Conservation (phyloP, 1,284 basidiomycete genomes). For the Irpex rosettiformis region DNA sequence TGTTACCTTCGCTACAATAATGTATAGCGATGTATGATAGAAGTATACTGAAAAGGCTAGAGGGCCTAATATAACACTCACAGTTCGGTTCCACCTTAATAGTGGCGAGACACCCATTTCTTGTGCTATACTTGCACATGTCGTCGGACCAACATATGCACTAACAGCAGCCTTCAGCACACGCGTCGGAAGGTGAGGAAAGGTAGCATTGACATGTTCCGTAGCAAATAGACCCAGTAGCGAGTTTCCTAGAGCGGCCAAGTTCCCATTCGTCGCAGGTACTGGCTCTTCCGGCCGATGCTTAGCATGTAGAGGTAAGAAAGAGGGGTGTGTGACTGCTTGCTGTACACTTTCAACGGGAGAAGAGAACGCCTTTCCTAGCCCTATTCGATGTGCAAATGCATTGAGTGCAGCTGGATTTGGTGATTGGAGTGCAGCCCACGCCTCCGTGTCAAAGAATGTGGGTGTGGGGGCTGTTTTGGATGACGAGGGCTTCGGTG, state of each 20-base stretch:
- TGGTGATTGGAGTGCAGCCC: constrained; percentile 72
- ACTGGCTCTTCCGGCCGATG: constrained; percentile 49
- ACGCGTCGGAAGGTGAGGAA: constrained; percentile 89
- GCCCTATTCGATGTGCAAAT: constrained; percentile 72
- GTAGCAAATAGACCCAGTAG: constrained; percentile 89
- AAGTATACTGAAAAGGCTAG: neutral
- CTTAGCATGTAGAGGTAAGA: constrained; percentile 51
- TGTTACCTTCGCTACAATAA: no score
- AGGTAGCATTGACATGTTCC: constrained; percentile 81
- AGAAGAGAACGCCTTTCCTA: constrained; percentile 48
- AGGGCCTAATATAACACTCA: constrained; percentile 33
- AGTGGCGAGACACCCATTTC: constrained; percentile 76
- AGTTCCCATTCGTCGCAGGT: constrained; percentile 72
- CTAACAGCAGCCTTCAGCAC: constrained; percentile 90
- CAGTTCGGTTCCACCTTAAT: constrained; percentile 68
- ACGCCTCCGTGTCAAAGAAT: constrained; percentile 58
- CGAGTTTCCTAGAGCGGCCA: constrained; percentile 83
- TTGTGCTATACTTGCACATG: constrained; percentile 80
- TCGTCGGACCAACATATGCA: constrained; percentile 84
- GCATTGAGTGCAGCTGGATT: constrained; percentile 70
- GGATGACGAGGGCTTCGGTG: constrained; percentile 23
- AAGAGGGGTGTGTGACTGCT: constrained; percentile 82
- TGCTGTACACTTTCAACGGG: constrained; percentile 54
- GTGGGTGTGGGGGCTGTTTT: constrained; percentile 20
- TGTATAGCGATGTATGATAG: no score